Conservation (phyloP, 768 basidiomycete species). For the Leccinum pellstonianum region DNA sequence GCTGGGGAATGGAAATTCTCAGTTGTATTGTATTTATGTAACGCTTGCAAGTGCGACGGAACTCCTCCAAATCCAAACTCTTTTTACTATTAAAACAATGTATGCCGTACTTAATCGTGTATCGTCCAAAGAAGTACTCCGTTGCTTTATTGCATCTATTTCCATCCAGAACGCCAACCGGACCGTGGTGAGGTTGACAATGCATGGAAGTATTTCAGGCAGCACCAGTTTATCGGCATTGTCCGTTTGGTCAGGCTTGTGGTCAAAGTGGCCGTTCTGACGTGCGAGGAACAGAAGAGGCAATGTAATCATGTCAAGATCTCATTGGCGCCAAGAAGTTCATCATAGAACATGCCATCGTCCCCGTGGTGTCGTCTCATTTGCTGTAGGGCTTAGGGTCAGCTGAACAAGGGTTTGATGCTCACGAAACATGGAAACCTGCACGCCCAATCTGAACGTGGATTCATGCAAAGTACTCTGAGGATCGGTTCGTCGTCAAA, state of each 20-base stretch:
- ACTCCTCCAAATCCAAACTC: neutral
- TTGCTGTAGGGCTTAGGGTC: constrained; percentile 64
- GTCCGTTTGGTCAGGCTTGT: neutral
- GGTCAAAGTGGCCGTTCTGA: constrained; percentile 12
- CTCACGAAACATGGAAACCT: constrained; percentile 41
- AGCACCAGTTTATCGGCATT: constrained; percentile 67
- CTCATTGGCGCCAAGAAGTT: constrained; percentile 78
- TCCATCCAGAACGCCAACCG: constrained; percentile 58
- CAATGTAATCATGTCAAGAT: constrained; percentile 81
- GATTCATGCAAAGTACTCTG: neutral
- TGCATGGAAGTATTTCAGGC: constrained; percentile 73
- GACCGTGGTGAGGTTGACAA: constrained; percentile 57
- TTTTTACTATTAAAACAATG: neutral
- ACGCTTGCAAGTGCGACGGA: neutral
- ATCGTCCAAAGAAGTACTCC: neutral
- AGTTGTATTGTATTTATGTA: too few relatives aligned
- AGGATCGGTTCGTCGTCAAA: neutral
- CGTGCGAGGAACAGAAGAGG: constrained; percentile 41
- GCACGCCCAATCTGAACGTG: neutral
- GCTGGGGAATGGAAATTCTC: neutral
- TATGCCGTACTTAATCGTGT: neutral
- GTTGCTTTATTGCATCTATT: neutral
- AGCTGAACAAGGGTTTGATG: constrained; percentile 68
- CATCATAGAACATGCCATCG: constrained; percentile 60
- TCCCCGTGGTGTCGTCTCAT: constrained; percentile 62